These are phyloP conservation scores for Piloderma croceum DNA, from an alignment of 768 basidiomycete species.

Conservation along the genomic window DNA sequence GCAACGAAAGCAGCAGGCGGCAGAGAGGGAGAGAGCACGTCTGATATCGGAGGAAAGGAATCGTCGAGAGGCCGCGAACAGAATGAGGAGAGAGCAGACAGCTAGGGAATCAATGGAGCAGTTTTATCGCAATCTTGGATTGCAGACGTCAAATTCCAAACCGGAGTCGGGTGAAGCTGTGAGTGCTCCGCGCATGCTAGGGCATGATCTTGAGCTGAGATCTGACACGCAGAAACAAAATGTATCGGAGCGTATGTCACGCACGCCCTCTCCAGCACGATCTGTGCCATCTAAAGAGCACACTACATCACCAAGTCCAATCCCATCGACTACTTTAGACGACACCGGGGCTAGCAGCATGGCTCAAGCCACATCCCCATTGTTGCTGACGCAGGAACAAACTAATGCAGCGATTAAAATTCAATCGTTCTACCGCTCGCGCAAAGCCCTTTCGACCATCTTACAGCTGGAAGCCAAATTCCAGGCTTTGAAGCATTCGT, in stretches of 20 bases:
- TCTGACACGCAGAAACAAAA: not conserved
- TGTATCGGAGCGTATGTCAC: not conserved
- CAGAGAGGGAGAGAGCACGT: constrained; percentile 22
- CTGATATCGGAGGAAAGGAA: constrained; percentile 16
- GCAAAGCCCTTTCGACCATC: constrained; percentile 38
- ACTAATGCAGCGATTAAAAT: constrained; percentile 44
- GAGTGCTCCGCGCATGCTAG: not conserved
- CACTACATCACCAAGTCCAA: not conserved
- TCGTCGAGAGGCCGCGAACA: constrained; percentile 12
- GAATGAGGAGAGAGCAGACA: constrained; percentile 4
- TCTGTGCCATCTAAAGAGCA: constrained; percentile 10
- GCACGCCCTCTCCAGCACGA: constrained; percentile 6
- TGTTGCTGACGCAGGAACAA: too few relatives aligned
- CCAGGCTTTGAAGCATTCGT: constrained; percentile 34
- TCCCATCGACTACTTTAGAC: constrained; percentile 27
- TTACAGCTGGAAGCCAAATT: constrained; percentile 38
- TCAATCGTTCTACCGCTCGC: constrained; percentile 41
- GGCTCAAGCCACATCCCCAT: too few relatives aligned
- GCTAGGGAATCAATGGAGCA: not conserved
- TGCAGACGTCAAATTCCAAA: not conserved
- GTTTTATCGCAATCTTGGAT: not conserved
- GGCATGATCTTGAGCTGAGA: not conserved
- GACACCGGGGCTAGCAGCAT: too few relatives aligned
- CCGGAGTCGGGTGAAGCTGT: not conserved
- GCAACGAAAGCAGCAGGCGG: constrained; percentile 20